Percentiles rank a stretch among this genome's conserved stretches.
Evolutionary conservation across 2,329 filamentous ascomycete genomes (phyloP).

Genomic region (Whalleya microplaca): DNA sequence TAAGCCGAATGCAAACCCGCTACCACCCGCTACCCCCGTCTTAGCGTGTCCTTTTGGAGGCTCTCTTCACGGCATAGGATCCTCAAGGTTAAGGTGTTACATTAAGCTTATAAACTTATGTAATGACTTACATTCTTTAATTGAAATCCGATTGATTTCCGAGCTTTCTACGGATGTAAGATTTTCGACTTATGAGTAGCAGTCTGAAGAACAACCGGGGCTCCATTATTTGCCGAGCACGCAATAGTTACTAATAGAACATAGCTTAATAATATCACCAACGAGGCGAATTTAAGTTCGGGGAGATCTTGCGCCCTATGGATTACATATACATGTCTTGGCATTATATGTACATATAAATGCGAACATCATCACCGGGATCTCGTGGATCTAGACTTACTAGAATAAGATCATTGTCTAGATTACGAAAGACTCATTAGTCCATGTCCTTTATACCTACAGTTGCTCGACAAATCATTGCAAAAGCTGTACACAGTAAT

Average conservation of each 20-base stretch:
- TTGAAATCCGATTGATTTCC: too few relatives aligned
- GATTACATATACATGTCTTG: background rate
- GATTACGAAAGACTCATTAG: background rate
- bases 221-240: background rate
- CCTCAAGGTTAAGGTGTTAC: too few relatives aligned
- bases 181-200: too few relatives aligned
- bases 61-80: too few relatives aligned
- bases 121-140: too few relatives aligned
- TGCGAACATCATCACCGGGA: background rate
- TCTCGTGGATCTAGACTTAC: background rate
- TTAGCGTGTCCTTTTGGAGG: too few relatives aligned
- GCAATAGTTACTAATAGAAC: background rate
- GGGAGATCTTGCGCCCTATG: background rate
- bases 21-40: too few relatives aligned
- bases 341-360: background rate
- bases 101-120: too few relatives aligned
- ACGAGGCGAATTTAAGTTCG: background rate
- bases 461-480: slow-evolving; percentile 14
- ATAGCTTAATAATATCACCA: background rate
- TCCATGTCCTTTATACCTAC: slow-evolving; percentile 14
- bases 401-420: background rate
- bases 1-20: too few relatives aligned
- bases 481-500: slow-evolving; percentile 4
- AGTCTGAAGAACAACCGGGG: too few relatives aligned
- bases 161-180: too few relatives aligned